Base-by-base conservation (phyloP, 805 yeast genomes). In the Teunomyces cretensis region DNA sequence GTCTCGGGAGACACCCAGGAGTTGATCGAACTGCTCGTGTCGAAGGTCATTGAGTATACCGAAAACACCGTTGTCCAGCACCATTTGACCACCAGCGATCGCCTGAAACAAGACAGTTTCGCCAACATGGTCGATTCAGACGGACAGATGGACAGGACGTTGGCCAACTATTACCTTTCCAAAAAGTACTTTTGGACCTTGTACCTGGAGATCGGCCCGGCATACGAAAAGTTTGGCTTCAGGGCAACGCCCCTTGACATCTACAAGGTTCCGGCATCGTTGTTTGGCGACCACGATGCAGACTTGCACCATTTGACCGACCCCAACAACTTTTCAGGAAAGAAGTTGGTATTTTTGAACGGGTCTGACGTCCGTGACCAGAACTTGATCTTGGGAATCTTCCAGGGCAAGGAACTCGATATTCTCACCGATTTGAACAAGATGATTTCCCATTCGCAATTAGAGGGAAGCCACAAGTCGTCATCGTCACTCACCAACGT, bases 181-280 rank as follows among this genome's bases (percentile, higher is more conserved):
- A 66, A 67, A 42, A 50, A 67, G 44, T 70, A 67, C 50, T 60
- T 67, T 40, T 71, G 75, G 75, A 54, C 52, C 40, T 71, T 88
- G 42, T 88, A 87, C 72, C 84, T 92, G 49, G 94, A 84, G 40
- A 80, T 86, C 15, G 92, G 86, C 12, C 75, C 72, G 27, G 87
- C 76, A 53, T 89, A 89, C 61, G 66, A 72, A 30, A 67, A 72
- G 50, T 79, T 84, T 51, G 96, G 91, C 0, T 86, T 78, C 57
- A 65, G 67, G 41, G 45, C 54, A 1, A 66, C 54, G 46, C 73
- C 74, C 0, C 26, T 66, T 9, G 70, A 68, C 36, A 62, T 69
- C 39, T 70, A 62, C 49, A 50, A 53, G 43, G 45, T 70, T n/a
- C 73, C 72, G 4, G 31, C 49, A 2, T 39, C 57, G 4, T 31